phyloP scores from a whole-genome alignment of 2,329 filamentous ascomycete genomes.

The Huntiella savannae region DNA sequence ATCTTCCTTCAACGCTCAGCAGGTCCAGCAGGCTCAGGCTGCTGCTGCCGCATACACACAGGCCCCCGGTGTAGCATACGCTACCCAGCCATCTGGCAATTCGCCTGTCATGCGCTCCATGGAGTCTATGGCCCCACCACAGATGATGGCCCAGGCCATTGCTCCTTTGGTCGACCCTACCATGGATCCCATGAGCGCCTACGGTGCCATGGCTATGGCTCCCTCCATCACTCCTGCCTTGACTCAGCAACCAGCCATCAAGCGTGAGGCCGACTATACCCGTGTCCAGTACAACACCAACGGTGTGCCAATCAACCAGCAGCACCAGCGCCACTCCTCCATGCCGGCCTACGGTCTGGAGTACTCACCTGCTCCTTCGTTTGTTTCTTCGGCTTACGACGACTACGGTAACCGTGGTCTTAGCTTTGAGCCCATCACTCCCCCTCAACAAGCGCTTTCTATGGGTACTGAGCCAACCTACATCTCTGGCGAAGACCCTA shows the following conservation, averaged over 20 bases:
- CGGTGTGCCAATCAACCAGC: slow-evolving; percentile 62
- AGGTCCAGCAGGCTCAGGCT: slow-evolving; percentile 24
- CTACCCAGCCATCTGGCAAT: slow-evolving; percentile 57
- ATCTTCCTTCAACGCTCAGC: slow-evolving; percentile 79
- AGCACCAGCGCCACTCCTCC: slow-evolving; percentile 87
- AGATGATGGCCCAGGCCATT: slow-evolving; percentile 49
- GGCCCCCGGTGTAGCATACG: slow-evolving; percentile 20
- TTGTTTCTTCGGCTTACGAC: slow-evolving; percentile 95
- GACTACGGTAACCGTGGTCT: slow-evolving; percentile 94
- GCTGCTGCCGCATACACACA: slow-evolving; percentile 14
- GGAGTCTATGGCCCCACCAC: slow-evolving; percentile 84
- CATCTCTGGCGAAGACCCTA: slow-evolving; percentile 94
- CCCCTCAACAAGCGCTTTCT: slow-evolving; percentile 71
- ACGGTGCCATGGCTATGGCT: slow-evolving; percentile 51
- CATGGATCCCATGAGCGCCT: slow-evolving; percentile 56
- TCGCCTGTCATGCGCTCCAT: slow-evolving; percentile 81
- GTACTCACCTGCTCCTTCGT: slow-evolving; percentile 93
- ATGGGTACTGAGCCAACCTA: slow-evolving; percentile 82
- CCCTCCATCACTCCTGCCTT: slow-evolving; percentile 27
- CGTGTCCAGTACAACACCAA: slow-evolving; percentile 84
- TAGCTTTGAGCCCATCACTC: slow-evolving; percentile 92
- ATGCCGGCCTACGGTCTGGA: slow-evolving; percentile 92
- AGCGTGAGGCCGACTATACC: slow-evolving; percentile 71
- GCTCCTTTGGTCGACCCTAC: slow-evolving; percentile 34
- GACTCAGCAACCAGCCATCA: slow-evolving; percentile 51